phyloP scores from a whole-genome alignment of 768 basidiomycete species.

The Chiua virens region DNA sequence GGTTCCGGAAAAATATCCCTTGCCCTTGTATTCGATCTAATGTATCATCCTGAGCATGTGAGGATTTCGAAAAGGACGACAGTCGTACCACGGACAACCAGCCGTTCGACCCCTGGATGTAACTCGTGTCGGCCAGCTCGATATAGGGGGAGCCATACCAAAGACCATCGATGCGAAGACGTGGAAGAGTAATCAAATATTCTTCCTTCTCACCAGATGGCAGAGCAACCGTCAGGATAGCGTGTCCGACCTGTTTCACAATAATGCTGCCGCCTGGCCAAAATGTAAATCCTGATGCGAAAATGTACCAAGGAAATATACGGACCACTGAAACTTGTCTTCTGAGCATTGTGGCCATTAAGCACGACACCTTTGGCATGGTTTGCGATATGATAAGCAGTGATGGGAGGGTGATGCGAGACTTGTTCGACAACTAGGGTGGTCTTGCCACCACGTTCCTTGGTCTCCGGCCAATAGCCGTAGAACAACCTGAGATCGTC shows the following conservation, averaged over 20 bases:
- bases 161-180: constrained; percentile 89
- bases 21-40: constrained; percentile 91
- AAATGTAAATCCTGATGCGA: constrained; percentile 1
- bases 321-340: constrained; percentile 86
- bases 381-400: constrained; percentile 88
- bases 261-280: constrained; percentile 62
- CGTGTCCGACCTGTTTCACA: constrained; percentile 96
- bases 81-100: constrained; percentile 50
- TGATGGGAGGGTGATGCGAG: constrained; percentile 91
- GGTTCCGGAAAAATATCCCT: constrained; percentile 93
- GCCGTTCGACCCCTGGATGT: constrained; percentile 71
- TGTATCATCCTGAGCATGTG: constrained; percentile 37
- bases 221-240: constrained; percentile 68
- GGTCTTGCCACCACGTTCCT: constrained; percentile 73
- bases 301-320: constrained; percentile 3
- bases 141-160: constrained; percentile 93
- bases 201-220: constrained; percentile 58
- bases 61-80: not conserved
- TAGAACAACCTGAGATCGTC: constrained; percentile 67
- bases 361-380: constrained; percentile 69
- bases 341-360: constrained; percentile 90
- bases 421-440: constrained; percentile 90
- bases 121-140: constrained; percentile 80
- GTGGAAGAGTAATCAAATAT: constrained; percentile 90
- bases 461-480: constrained; percentile 77